Evolutionary conservation across 345 rosid species (phyloP), one percentile per base, ranked within the genome.

Genomic region (Jatropha curcas): DNA sequence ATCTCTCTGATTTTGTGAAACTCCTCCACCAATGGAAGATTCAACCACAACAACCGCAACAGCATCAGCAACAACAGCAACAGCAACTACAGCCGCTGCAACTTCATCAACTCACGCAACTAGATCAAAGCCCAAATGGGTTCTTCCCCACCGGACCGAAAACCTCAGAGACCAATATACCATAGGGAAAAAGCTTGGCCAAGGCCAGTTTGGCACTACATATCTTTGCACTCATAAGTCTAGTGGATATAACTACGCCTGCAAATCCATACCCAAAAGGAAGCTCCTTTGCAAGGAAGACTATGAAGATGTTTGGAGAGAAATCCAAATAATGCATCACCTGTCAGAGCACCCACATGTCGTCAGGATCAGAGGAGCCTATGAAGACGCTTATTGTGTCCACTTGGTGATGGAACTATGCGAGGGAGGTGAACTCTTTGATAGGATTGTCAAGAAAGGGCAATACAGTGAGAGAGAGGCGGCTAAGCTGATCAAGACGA

Each of bases 301-400:
- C 53, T 88, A 84, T 60, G 92, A 91, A 5, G 94, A 91, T 60
- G 97, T 89, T 70, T 79, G 88, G 90, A 85, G 91, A 48, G 97
- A 91, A 84, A 89, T 91, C 81, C 97, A 89, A 85, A 91, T 91
- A 83, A 86, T 91, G 92, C 97, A 91, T 82, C 97, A 91, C 46
- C 72, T 91, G 30, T 88, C 94, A 0, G 97, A 87, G 82, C 85
- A 80, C 51, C 84, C 84, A 3, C 68, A 85, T 79, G 90, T 91
- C 72, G 94, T 91, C 57, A 80, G 89, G 27, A 89, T 91, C 27
- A 53, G 55, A 0, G 68, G 64, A 7, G 80, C 94, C 2, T 91
- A 84, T 41, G 97, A 74, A 64, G 77, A 74, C 66, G 57, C n/a
- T n/a, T 35, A 45, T 19, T 80, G 70, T 55, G 92, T 91, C 31